A percentile compares a stretch with the other conserved stretches of the same genome.
Evolutionary conservation across 352 stramenopile species (phyloP).

Genomic region (Pythium apleroticum): DNA sequence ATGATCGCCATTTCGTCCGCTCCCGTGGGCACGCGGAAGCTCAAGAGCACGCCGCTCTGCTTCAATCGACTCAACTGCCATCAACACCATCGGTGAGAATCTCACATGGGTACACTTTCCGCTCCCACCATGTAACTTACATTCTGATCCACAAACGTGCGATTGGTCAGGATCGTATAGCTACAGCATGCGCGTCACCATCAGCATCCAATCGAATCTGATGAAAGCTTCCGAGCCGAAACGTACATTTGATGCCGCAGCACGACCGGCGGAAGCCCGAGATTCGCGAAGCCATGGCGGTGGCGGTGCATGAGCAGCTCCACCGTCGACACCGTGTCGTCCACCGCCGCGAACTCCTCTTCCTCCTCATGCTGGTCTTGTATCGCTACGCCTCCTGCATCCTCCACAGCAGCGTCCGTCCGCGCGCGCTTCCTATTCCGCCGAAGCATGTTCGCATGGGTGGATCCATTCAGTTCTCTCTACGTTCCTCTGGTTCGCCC

Average conservation of each 20-base stretch:
- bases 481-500: not conserved
- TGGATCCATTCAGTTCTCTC: not conserved
- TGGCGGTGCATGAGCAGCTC: conserved; percentile 53
- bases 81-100: not conserved
- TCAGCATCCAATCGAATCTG: not conserved
- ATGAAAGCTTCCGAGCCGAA: not conserved
- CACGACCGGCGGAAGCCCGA: conserved; percentile 40
- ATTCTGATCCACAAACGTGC: conserved; percentile 64
- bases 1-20: conserved; percentile 41
- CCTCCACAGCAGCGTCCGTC: not conserved
- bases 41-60: conserved; percentile 39
- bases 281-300: conserved; percentile 32
- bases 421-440: not conserved
- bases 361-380: not conserved
- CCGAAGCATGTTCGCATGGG: not conserved
- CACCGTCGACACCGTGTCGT: conserved; percentile 54
- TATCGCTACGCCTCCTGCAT: not conserved
- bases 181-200: conserved; percentile 22
- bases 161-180: conserved; percentile 56
- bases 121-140: conserved; percentile 26
- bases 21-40: conserved; percentile 50
- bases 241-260: conserved; percentile 63
- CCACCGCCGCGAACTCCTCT: conserved; percentile 8
- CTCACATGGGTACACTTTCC: not conserved
- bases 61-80: conserved; percentile 47